A percentile compares a stretch with the other conserved stretches of the same genome.
phyloP scores from a whole-genome alignment of 805 yeast genomes.

The Metschnikowia gelsemii region DNA sequence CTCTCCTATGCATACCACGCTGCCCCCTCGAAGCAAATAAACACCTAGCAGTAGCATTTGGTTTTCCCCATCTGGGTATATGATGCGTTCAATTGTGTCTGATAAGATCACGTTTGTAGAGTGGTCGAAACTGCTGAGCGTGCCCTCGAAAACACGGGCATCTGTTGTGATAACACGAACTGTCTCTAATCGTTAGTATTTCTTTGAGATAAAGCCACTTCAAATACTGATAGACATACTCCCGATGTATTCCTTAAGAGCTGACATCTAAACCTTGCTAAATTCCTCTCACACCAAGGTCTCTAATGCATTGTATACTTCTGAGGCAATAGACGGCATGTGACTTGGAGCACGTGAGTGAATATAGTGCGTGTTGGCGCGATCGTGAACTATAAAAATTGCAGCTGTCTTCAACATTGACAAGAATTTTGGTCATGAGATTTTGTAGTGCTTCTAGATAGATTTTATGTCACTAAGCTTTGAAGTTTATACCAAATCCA shows the following conservation, averaged over 20 bases:
- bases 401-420: no score
- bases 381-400: no score
- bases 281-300: no score
- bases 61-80: conserved; percentile 42
- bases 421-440: no score
- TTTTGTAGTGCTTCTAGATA: no score
- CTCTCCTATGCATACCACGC: conserved; percentile 55
- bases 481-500: no score
- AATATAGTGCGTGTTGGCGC: neutral
- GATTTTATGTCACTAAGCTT: no score
- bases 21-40: conserved; percentile 57
- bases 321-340: no score
- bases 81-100: conserved; percentile 50
- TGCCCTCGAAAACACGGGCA: conserved; percentile 51
- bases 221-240: conserved; percentile 27
- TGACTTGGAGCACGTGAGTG: conserved; percentile 1
- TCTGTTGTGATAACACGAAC: conserved; percentile 59
- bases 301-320: no score
- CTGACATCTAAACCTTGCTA: conserved; percentile 25
- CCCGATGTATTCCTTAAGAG: conserved; percentile 30
- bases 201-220: neutral
- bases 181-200: conserved; percentile 33
- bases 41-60: conserved; percentile 47
- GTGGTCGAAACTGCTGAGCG: conserved; percentile 59
- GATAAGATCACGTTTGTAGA: conserved; percentile 59